Base-by-base conservation (phyloP, 352 stramenopile species). In the Phytophthora sojae region DNA sequence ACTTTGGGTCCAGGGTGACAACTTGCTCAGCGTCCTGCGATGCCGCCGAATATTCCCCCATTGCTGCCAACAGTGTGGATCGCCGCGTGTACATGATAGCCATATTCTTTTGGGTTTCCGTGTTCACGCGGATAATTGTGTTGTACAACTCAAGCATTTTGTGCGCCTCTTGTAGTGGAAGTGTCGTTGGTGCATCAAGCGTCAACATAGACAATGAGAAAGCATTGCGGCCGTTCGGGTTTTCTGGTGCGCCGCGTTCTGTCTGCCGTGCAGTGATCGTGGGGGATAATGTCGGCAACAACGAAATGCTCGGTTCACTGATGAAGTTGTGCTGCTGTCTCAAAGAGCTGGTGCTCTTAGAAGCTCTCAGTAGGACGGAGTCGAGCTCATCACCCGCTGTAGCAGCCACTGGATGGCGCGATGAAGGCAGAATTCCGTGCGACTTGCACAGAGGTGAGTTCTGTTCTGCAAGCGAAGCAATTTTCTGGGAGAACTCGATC, bases 61-160 rank as follows among this genome's bases (percentile, higher is more conserved):
- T 52, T 0, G 83, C 84, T 23, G 84, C 81, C 17, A 88, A 67
- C 2, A 94, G 71, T 5, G 86, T 91, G 3, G 86, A 92, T 19
- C 86, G 73, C 7, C 86, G 71, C 6, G 81, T 85, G 50, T 86
- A 75, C 42, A 94, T 58, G 21, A 86, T 77, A 3, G 80, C 79
- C 76, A 92, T 89, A 23, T 81, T 86, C n/a, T 80, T 74, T 9
- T 72, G 75, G 4, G 81, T 73, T 59, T 92, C 81, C 0, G 71
- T 77, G 9, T 86, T 77, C 12, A 90, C 25, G 0, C 69, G 60
- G 47, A 94, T 85, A 53, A 92, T 82, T 64, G 92, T 94, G 68
- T 80, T 79, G 71, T 92, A 94, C 57, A 86, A 37, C 7, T 83
- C 67, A 3, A 94, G 71, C 86, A 94, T 91, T 6, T 71, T 57